Base-by-base conservation (phyloP, 768 basidiomycete genomes). In the Hypsizygus marmoreus region DNA sequence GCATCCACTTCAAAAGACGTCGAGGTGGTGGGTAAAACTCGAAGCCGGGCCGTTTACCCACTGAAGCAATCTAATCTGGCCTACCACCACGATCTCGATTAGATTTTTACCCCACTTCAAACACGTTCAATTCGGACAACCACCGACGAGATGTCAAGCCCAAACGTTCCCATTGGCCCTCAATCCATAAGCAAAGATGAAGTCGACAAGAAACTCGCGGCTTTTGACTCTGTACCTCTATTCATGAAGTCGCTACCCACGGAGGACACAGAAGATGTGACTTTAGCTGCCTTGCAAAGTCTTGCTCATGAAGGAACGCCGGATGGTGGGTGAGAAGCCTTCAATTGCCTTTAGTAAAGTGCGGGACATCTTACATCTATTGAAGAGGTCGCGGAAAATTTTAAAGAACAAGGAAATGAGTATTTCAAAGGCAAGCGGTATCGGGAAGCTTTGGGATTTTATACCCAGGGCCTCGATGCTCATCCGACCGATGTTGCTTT, bases 371-470 rank as follows among this genome's bases (percentile, higher is more conserved):
- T 43, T 31, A 40, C 14, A 0, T 17, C 28, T 47, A 19, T 0
- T 31, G 20, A 52, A 95, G 97, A 98, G 64, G 74, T 92, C 53
- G 92, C 95, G 1, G 76, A 81, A 50, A 94, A 89, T 60, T 97
- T 97, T 69, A 97, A 97, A 65, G 84, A 91, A 42, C 91, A 95
- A 62, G 97, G 94, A 4, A 98, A 97, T 61, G 93, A 95, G 44
- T 91, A 95, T 58, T 95, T 89, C 70, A 86, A 83, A 54, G 86
- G 86, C 22, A 91, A 90, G 60, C 80, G 90, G 32, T 88, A 81
- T 64, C 80, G 90, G 28, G 94, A 98, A 63, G 97, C 97, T 1
- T 49, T 86, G 6, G 81, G 83, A 1, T 97, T 97, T 64, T 99
- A 98, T 64, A 83, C 86, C 0, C 90, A 95, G 63, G 95, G 88